Conservation (phyloP, 1,284 basidiomycete genomes). For the Ganoderma sinense region DNA sequence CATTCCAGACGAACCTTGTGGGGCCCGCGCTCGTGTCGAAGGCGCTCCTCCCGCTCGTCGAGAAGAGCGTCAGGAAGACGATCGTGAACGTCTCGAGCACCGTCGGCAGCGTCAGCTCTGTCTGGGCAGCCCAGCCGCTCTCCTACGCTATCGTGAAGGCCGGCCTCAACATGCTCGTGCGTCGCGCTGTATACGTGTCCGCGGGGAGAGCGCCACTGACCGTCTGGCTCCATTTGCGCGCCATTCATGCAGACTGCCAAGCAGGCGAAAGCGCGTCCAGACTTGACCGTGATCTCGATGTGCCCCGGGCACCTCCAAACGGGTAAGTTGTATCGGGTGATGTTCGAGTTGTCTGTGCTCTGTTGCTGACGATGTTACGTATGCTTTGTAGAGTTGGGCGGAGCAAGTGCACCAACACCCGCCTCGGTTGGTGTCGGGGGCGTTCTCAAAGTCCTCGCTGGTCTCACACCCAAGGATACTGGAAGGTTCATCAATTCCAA, state of each 20-base stretch:
- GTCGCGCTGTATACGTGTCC: constrained; percentile 9
- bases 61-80: constrained; percentile 41
- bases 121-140: constrained; percentile 27
- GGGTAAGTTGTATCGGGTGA: neutral
- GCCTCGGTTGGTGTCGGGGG: constrained; percentile 9
- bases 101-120: constrained; percentile 39
- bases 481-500: constrained; percentile 12
- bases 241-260: constrained; percentile 39
- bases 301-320: constrained; percentile 14
- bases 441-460: constrained; percentile 6
- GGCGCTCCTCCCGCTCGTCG: constrained; percentile 33
- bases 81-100: constrained; percentile 45
- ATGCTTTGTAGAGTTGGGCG: constrained; percentile 7
- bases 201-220: too few species aligned
- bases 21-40: neutral
- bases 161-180: constrained; percentile 41
- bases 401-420: neutral
- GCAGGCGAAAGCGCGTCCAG: constrained; percentile 11
- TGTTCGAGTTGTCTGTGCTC: neutral
- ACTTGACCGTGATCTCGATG: constrained; percentile 3
- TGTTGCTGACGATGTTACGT: neutral
- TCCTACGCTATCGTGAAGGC: constrained; percentile 40
- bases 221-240: neutral
- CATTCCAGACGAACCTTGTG: neutral
- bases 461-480: constrained; percentile 4